Percentiles rank a stretch among this genome's conserved stretches.
Conservation (phyloP, 176 grass and related monocot species). For the Pontederia paniculata region DNA sequence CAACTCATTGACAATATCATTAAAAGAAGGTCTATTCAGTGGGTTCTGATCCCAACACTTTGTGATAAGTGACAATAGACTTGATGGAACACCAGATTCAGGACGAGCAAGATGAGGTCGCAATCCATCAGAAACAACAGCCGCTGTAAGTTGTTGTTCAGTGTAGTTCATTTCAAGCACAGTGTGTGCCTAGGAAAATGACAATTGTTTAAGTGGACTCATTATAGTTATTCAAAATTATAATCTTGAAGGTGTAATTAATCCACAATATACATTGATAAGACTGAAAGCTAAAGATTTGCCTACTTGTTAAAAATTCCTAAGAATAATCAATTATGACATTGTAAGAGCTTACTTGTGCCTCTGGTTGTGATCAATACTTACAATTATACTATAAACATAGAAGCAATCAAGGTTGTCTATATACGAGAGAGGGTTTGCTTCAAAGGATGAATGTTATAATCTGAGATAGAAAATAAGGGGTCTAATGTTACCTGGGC, state of each 20-base stretch:
- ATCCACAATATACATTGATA: background rate
- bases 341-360: no score
- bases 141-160: conserved; percentile 80
- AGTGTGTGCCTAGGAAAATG: conserved; percentile 72
- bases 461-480: conserved; percentile 14
- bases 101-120: conserved; percentile 53
- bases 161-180: conserved; percentile 98
- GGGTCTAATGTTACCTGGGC: conserved; percentile 58
- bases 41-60: conserved; percentile 71
- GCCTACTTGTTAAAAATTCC: no score
- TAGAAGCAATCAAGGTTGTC: no score
- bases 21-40: conserved; percentile 62
- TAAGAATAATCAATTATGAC: no score
- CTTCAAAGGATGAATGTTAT: no score
- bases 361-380: no score
- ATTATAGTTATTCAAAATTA: background rate
- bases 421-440: no score
- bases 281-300: background rate
- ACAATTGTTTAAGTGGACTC: background rate
- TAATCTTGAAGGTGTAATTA: background rate
- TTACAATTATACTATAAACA: no score
- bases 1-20: conserved; percentile 51
- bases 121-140: conserved; percentile 72
- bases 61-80: conserved; percentile 64
- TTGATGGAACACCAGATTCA: conserved; percentile 47